Conservation (phyloP, 73 alveolate species). For the Paraurostyla sp. region DNA sequence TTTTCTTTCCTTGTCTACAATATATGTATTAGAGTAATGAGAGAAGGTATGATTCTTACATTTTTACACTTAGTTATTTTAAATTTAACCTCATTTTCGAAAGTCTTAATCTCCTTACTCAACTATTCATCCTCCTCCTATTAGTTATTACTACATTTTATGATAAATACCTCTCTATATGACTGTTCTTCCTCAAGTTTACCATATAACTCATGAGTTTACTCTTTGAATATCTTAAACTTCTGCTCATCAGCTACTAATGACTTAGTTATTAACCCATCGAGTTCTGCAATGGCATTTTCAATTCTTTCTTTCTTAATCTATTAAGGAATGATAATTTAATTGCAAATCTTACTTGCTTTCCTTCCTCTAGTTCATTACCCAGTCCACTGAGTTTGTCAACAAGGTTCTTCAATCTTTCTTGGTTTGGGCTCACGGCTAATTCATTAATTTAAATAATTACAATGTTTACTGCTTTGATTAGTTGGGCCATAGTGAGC, state of each 20-base stretch:
- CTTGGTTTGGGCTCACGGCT: slow-evolving; percentile 41
- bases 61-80: slow-evolving; percentile 22
- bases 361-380: slow-evolving; percentile 44
- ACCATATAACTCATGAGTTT: slow-evolving; percentile 42
- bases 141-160: background rate
- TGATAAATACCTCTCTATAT: slow-evolving; percentile 31
- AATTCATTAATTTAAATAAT: background rate
- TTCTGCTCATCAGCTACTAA: slow-evolving; percentile 43
- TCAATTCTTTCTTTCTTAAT: slow-evolving; percentile 45
- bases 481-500: slow-evolving; percentile 17
- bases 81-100: slow-evolving; percentile 56
- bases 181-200: slow-evolving; percentile 30
- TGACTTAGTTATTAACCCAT: slow-evolving; percentile 17
- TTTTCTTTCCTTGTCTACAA: slow-evolving; percentile 51
- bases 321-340: background rate
- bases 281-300: slow-evolving; percentile 28
- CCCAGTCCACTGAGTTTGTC: background rate
- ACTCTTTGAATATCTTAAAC: slow-evolving; percentile 36
- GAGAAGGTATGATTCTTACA: too few relatives aligned
- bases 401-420: slow-evolving; percentile 26
- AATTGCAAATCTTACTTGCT: background rate
- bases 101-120: background rate
- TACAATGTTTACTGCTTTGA: background rate
- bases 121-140: slow-evolving; percentile 48
- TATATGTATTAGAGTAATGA: background rate